Conservation (phyloP, 2,329 filamentous ascomycete species). For the Phoma sp. region DNA sequence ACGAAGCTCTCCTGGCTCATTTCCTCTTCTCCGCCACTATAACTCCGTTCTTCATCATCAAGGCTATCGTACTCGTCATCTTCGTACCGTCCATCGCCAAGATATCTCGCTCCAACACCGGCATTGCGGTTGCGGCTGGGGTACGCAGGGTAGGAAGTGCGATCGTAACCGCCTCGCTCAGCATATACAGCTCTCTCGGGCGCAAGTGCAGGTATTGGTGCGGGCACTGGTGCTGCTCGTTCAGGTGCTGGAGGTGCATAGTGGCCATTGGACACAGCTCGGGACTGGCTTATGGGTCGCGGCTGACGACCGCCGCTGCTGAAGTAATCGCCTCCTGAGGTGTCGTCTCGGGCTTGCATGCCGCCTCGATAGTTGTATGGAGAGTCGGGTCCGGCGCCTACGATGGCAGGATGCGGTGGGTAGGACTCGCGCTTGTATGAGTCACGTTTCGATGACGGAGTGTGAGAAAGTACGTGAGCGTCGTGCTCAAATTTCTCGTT, state of each 20-base stretch:
- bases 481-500: slow-evolving; percentile 38
- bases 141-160: slow-evolving; percentile 29
- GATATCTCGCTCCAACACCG: slow-evolving; percentile 40
- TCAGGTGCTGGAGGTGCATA: slow-evolving; percentile 5
- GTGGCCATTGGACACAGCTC: slow-evolving; percentile 1
- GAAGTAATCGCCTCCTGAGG: slow-evolving; percentile 40
- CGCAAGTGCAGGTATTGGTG: not conserved
- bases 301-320: slow-evolving; percentile 31
- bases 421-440: slow-evolving; percentile 40
- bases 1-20: slow-evolving; percentile 44
- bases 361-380: slow-evolving; percentile 40
- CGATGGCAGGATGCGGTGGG: slow-evolving; percentile 47
- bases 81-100: slow-evolving; percentile 40
- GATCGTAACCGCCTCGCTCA: slow-evolving; percentile 30
- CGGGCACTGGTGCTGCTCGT: not conserved
- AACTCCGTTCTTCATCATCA: slow-evolving; percentile 31
- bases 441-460: slow-evolving; percentile 20
- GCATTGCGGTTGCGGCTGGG: slow-evolving; percentile 28
- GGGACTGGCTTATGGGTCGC: slow-evolving; percentile 9
- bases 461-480: slow-evolving; percentile 39
- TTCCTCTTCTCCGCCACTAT: slow-evolving; percentile 37
- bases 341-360: slow-evolving; percentile 40
- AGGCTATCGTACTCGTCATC: slow-evolving; percentile 40
- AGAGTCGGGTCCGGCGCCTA: slow-evolving; percentile 43
- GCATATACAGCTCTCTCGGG: slow-evolving; percentile 9